These are phyloP conservation scores for Tolypocladium ovalisporum DNA, from an alignment of 2,329 filamentous ascomycete genomes.

Conservation along the genomic window DNA sequence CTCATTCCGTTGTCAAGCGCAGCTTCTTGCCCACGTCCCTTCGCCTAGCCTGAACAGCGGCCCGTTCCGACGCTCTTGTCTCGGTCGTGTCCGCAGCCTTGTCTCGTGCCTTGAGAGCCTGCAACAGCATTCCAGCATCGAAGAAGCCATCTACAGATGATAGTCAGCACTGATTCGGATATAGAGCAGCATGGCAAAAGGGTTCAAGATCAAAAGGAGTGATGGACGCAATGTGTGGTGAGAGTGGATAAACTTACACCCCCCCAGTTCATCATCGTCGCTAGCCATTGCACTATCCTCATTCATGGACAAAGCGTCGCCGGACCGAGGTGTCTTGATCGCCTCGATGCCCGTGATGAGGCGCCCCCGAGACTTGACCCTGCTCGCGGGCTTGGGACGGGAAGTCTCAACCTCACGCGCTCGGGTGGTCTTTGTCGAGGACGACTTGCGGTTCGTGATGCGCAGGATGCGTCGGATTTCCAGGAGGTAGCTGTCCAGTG, in stretches of 20 bases:
- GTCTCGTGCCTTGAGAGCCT: constrained; percentile 68
- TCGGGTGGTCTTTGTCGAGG: constrained; percentile 31
- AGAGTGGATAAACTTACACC: constrained; percentile 56
- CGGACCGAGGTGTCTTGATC: constrained; percentile 27
- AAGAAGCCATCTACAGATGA: constrained; percentile 81
- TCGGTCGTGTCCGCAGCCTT: constrained; percentile 40
- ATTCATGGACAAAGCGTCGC: constrained; percentile 46
- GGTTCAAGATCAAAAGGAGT: background rate
- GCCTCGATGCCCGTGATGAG: constrained; percentile 52
- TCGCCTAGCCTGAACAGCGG: constrained; percentile 45
- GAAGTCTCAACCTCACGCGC: constrained; percentile 41
- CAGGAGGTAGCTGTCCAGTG: constrained; percentile 78
- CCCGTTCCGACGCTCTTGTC: constrained; percentile 45
- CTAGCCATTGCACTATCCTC: constrained; percentile 63
- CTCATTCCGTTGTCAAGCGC: constrained; percentile 22
- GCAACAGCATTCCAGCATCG: constrained; percentile 87
- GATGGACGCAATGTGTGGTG: background rate
- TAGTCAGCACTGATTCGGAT: constrained; percentile 12
- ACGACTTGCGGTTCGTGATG: constrained; percentile 44
- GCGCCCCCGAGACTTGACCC: constrained; percentile 62
- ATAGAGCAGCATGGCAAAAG: background rate
- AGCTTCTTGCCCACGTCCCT: constrained; percentile 67
- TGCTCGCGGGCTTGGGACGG: constrained; percentile 25
- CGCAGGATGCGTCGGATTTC: constrained; percentile 80
- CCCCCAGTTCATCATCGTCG: constrained; percentile 82